A percentile compares a stretch with the other conserved stretches of the same genome.
Conservation (phyloP, 106 monocot genomes). For the Dioscorea zingiberensis region DNA sequence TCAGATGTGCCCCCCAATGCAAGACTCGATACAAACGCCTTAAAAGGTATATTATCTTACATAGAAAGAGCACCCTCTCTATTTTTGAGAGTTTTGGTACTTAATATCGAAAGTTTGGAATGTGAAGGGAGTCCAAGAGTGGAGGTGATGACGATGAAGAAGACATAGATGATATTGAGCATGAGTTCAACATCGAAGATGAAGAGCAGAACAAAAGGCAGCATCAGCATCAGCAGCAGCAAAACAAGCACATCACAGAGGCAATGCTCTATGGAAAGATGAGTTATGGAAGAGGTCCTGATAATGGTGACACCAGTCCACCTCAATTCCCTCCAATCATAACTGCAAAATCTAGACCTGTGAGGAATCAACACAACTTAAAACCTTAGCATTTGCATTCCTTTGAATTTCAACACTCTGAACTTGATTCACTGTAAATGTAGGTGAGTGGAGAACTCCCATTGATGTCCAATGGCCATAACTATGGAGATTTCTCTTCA, state of each 20-base stretch:
- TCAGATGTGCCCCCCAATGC: conserved; percentile 84
- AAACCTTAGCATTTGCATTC: not conserved
- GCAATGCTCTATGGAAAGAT: conserved; percentile 93
- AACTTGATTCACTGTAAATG: not conserved
- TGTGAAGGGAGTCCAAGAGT: conserved; percentile 87
- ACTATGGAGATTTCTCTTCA: conserved; percentile 50
- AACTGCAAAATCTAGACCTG: conserved; percentile 51
- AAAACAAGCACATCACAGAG: conserved; percentile 57
- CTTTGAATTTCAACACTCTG: not conserved
- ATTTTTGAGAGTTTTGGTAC: not conserved
- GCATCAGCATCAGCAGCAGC: conserved; percentile 14
- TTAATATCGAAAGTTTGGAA: not conserved
- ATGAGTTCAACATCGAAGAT: conserved; percentile 81
- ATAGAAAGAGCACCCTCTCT: not conserved
- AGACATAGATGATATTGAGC: conserved; percentile 84
- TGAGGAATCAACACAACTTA: conserved; percentile 8
- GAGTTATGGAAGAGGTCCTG: conserved; percentile 73
- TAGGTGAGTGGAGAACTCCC: conserved; percentile 91
- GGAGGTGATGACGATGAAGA: conserved; percentile 91
- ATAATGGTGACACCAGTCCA: conserved; percentile 35
- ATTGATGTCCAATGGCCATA: conserved; percentile 28
- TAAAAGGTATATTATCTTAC: conserved; percentile 39
- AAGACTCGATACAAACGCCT: conserved; percentile 89
- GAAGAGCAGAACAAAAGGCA: conserved; percentile 34
- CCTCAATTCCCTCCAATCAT: conserved; percentile 66